These are phyloP conservation scores for Dicorynia guianensis DNA, from an alignment of 306 rosid species.

Conservation along the genomic window DNA sequence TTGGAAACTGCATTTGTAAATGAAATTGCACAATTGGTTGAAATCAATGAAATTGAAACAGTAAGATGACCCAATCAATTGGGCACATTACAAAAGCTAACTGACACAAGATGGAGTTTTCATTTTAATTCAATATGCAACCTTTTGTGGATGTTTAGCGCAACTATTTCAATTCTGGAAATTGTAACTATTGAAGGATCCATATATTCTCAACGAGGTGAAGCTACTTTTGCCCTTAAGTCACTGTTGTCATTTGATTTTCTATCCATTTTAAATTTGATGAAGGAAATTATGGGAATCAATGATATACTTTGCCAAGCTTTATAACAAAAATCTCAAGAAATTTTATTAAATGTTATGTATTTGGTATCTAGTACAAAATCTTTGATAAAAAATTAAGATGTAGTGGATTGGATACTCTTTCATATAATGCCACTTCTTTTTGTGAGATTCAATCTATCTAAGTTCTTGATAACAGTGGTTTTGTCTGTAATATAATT, in stretches of 20 bases:
- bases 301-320: too few relatives aligned
- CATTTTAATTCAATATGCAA: not conserved
- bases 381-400: not conserved
- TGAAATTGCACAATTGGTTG: not conserved
- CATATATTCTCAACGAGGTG: not conserved
- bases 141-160: not conserved
- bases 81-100: not conserved
- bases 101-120: too few relatives aligned
- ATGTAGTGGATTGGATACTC: not conserved
- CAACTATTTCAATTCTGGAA: not conserved
- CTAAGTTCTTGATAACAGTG: not conserved
- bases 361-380: too few relatives aligned
- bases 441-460: not conserved
- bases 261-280: too few relatives aligned
- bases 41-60: not conserved
- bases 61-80: not conserved
- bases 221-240: not conserved
- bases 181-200: not conserved
- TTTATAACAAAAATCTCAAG: too few relatives aligned
- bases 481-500: not conserved
- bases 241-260: not conserved
- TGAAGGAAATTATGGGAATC: too few relatives aligned
- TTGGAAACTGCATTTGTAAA: not conserved
- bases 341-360: too few relatives aligned
- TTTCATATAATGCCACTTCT: too few relatives aligned